Base-by-base conservation (phyloP, 1,139 yeast species). In the Magnusiomyces suaveolens region DNA sequence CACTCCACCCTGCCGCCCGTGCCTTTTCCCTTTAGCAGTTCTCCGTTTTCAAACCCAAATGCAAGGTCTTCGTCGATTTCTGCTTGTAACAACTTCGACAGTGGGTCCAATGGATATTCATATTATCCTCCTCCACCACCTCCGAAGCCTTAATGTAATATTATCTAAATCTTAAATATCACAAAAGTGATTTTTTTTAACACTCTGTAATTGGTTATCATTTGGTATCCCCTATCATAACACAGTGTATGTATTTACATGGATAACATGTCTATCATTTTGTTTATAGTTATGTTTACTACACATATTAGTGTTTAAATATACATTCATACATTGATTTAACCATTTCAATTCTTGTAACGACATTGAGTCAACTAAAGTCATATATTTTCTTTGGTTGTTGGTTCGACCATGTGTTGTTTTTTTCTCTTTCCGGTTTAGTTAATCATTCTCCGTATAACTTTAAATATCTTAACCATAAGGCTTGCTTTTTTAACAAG, bases 51-150 rank as follows among this genome's bases (percentile, higher is more conserved):
- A n/a, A n/a, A n/a, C n/a, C n/a, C n/a, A n/a, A n/a, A n/a, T n/a
- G n/a, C n/a, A n/a, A n/a, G n/a, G 6, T 29, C 36, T 6, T 3
- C 41, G 18, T n/a, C 41, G 4, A 16, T 47, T 26, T 23, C 25
- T 6, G 16, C 10, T 39, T 23, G 23, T 18, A 18, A 46, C 36
- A 46, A 25, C 23, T 23, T 14, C 46, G 23, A 3, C 43, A n/a
- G 25, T 50, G 52, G 36, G 18, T 24, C 44, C n/a, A 32, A 50
- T 32, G 33, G 52, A 33, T 25, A 18, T 23, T 26, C 24, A 16
- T 50, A 43, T 2, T 50, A 10, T 26, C 50, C 53, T 3, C 46
- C 46, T 2, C 46, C 52, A n/a, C 18, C 51, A 18, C 16, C 26
- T 25, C 36, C 24, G 23, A 33, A 46, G 33, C 20, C 38, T 14